Conservation (phyloP, 306 rosid species). For the Mucuna pruriens region DNA sequence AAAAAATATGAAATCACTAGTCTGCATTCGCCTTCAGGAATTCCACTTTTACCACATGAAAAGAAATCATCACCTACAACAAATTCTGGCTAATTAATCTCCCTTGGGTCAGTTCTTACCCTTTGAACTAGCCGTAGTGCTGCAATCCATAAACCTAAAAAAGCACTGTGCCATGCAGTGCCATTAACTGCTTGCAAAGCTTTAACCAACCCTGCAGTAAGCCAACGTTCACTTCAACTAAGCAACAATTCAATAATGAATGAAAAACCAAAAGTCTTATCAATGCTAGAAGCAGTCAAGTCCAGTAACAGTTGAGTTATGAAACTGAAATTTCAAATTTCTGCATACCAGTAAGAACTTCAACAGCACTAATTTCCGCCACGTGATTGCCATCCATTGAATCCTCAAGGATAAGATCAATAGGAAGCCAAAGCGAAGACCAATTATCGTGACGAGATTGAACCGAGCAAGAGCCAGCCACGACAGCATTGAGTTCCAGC, state of each 20-base stretch:
- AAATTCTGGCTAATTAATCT: constrained; percentile 15
- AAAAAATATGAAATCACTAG: constrained; percentile 6
- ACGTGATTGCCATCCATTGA: constrained; percentile 94
- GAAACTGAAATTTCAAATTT: constrained; percentile 3
- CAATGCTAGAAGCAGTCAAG: background rate
- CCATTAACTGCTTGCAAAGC: constrained; percentile 84
- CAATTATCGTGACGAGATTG: constrained; percentile 64
- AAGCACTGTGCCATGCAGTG: constrained; percentile 88
- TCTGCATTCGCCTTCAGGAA: constrained; percentile 11
- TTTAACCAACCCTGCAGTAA: constrained; percentile 71
- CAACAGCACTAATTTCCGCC: constrained; percentile 77
- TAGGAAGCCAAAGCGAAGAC: constrained; percentile 92
- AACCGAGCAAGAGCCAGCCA: constrained; percentile 63
- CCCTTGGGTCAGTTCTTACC: constrained; percentile 54
- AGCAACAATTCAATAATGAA: background rate
- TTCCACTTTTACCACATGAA: background rate
- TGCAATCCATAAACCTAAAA: constrained; percentile 93
- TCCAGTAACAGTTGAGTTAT: background rate
- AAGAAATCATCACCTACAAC: background rate
- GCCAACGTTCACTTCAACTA: constrained; percentile 9
- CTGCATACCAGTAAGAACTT: constrained; percentile 42
- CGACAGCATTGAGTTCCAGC: constrained; percentile 63
- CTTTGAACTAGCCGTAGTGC: constrained; percentile 92
- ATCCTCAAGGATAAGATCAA: constrained; percentile 93
- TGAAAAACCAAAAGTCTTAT: background rate